Evolutionary conservation across 164 flowering plant species (phyloP), one percentile per base, ranked within the genome.

Genomic region (Macadamia tetraphylla): DNA sequence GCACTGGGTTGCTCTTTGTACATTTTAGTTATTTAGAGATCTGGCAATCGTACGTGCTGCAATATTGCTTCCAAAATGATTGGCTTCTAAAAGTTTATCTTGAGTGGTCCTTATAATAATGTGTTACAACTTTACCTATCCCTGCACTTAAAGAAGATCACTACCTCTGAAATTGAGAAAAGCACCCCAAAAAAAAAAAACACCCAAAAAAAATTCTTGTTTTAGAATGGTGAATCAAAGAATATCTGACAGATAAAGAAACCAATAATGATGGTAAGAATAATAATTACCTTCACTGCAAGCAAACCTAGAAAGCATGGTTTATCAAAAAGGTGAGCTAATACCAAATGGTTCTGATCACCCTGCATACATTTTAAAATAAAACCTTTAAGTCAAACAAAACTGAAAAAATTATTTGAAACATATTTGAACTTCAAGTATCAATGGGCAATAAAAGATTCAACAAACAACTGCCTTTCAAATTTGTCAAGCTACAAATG

Each of bases 301-400:
- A 94, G 93, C 71, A 81, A 35, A 56, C 98, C 98, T 32, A 94
- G 80, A 79, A 94, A 94, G 79, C 98, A 94, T 31, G 98, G 98
- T 70, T 94, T 94, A 80, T 94, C 97, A 75, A 94, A 94, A 32
- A 94, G 96, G 72, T 88, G 96, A 49, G 95, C 98, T 82, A 94
- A 65, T 64, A 81, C 48, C 66, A 90, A 75, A 81, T 94, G 97
- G 75, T 86, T 94, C 64, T 71, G 56, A 76, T 90, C 75, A 55
- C 83, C 79, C 92, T 88, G 87, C 73, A 74, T 9, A 51, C 29
- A 32, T 43, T 48, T 46, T 12, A 52, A 62, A 59, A 65, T 46
- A 35, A 66, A 52, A 58, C 3, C 30, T 8, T 10, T 13, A 30
- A 31, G 29, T 29, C 2, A 15, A 8, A 53, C 62, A 43, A 67